Evolutionary conservation across 768 basidiomycete species (phyloP), one percentile per base, ranked within the genome.

Genomic region (Pleurotus tuoliensis): DNA sequence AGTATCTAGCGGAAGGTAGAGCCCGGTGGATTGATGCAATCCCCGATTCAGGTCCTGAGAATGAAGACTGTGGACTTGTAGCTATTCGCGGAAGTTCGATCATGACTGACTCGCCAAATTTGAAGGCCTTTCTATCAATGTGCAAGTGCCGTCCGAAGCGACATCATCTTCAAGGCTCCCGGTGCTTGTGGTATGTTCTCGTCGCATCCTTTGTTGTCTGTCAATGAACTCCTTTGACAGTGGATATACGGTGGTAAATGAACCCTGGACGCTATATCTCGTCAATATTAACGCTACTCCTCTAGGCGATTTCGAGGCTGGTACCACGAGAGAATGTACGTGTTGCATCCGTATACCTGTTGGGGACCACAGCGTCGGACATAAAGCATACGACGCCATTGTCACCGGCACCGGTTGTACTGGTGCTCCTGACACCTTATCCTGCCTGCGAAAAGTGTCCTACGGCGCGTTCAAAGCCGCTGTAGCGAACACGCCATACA

Each of bases 41-140:
- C 11, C 30, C 30, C 3, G 30, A 34, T 11, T 34, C 30, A 34
- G 30, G 30, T 34, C 30, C 30, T 34, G 30, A 34, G 30, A 11
- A 34, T 9, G 30, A 34, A 34, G 3, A 34, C 11, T 34, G 30
- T 34, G 11, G 11, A 34, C 9, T 34, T 3, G 3, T 34, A 34
- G 30, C 11, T 34, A 34, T 11, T 3, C 8, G 30, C 11, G 30
- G 30, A 11, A 9, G 30, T 34, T 34, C 11, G 9, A 34, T 11
- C 7, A 34, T 11, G 30, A 9, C 30, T 34, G 3, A 34, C 30
- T 34, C 11, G 8, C 8, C 30, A 9, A 11, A 34, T 11, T 8
- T 7, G 5, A 3, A 27, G 78, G 82, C 81, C 68, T 85, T 15
- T 81, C 75, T 1, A 57, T 86, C 40, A 83, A 85, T 58, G 75